Conservation (phyloP, 306 rosid species). For the Gastrolobium bilobum region DNA sequence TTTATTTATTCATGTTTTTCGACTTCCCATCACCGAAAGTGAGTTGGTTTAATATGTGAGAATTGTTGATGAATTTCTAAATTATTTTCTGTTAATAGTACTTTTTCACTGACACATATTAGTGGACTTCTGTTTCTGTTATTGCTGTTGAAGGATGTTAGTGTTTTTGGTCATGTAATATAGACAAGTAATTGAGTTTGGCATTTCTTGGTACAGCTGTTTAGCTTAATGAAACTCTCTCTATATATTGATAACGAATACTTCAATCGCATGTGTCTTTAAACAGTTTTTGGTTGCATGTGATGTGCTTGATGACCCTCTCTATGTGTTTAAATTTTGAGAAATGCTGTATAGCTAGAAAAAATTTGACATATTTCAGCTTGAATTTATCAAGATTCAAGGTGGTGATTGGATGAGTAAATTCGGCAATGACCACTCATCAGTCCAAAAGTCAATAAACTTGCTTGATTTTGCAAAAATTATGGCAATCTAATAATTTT, state of each 20-base stretch:
- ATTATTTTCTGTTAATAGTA: no score
- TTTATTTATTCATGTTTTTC: not conserved
- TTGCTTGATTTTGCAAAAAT: not conserved
- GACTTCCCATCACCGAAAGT: not conserved
- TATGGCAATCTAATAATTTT: not conserved
- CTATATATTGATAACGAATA: not conserved
- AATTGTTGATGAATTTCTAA: no score
- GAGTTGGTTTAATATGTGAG: not conserved
- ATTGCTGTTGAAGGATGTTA: not conserved
- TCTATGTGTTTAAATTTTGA: no score
- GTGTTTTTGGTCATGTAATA: not conserved
- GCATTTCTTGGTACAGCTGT: not conserved
- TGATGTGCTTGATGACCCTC: no score
- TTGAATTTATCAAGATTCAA: not conserved
- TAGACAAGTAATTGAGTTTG: no score
- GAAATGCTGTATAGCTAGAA: not conserved
- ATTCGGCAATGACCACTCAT: no score
- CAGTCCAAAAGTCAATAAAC: no score
- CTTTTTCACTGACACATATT: no score
- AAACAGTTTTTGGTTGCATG: no score
- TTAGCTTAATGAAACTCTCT: not conserved
- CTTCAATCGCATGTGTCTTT: no score
- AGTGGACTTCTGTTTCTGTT: no score
- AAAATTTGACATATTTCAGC: not conserved
- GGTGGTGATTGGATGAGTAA: no score